Evolutionary conservation across 2,329 filamentous ascomycete genomes (phyloP).

Genomic region (Dendryphion nanum): DNA sequence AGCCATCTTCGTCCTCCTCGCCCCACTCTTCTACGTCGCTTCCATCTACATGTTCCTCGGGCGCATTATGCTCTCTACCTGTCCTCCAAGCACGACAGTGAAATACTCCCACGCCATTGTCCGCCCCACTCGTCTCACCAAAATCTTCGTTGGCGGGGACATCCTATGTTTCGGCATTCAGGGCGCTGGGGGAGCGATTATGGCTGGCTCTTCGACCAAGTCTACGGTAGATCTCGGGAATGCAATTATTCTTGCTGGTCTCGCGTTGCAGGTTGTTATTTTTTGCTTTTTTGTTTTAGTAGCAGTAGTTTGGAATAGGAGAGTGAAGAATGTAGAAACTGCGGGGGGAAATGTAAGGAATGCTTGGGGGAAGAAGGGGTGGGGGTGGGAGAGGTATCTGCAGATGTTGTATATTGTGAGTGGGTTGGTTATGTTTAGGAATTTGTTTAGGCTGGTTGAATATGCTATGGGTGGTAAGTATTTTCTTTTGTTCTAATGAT

Average conservation of each 20-base stretch:
- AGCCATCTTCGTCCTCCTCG: slow-evolving; percentile 37
- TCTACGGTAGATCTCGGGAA: slow-evolving; percentile 34
- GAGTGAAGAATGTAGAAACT: not conserved
- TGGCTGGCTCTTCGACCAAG: slow-evolving; percentile 17
- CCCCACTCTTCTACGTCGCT: slow-evolving; percentile 43
- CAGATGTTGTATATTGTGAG: slow-evolving; percentile 36
- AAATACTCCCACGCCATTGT: slow-evolving; percentile 41
- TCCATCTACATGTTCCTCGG: slow-evolving; percentile 44
- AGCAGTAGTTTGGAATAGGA: slow-evolving; percentile 46
- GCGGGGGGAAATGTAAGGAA: too few relatives aligned
- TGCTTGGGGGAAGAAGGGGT: not conserved
- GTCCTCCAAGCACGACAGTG: too few relatives aligned
- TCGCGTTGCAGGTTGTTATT: slow-evolving; percentile 55
- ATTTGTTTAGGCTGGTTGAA: slow-evolving; percentile 48
- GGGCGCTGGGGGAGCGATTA: slow-evolving; percentile 42
- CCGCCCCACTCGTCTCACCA: slow-evolving; percentile 46
- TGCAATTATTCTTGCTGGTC: slow-evolving; percentile 51
- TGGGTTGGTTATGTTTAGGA: slow-evolving; percentile 45
- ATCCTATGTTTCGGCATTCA: slow-evolving; percentile 52
- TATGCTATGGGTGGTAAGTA: slow-evolving; percentile 28
- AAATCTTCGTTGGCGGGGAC: slow-evolving; percentile 54
- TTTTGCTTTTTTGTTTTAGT: slow-evolving; percentile 56
- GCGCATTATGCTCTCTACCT: slow-evolving; percentile 34
- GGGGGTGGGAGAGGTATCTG: slow-evolving; percentile 33
- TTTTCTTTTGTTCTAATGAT: not conserved